Percentiles rank a stretch among this genome's conserved stretches.
phyloP scores from a whole-genome alignment of 2,329 filamentous ascomycete species.

The Trichoderma lentiforme region DNA sequence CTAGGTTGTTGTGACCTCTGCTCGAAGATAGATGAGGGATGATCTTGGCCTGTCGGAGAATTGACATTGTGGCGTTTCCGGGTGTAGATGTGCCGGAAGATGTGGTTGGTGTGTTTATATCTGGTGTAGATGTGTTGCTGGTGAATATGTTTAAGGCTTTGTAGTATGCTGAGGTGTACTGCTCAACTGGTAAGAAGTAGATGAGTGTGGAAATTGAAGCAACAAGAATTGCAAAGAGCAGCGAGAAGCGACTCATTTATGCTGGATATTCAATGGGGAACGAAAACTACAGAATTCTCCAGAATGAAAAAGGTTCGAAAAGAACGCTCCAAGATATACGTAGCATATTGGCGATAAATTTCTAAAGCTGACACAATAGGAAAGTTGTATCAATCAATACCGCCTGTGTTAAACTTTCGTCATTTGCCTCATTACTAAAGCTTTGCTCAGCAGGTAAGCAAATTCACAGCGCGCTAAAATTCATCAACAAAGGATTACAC shows the following conservation, averaged over 20 bases:
- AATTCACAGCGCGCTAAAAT: neutral
- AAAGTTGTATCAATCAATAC: neutral
- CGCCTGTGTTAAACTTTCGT: neutral
- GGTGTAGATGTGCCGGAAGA: constrained; percentile 28
- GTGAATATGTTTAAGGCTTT: constrained; percentile 23
- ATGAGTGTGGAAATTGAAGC: constrained; percentile 36
- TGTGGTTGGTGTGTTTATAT: constrained; percentile 16
- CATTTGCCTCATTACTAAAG: constrained; percentile 1
- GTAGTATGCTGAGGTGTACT: constrained; percentile 22
- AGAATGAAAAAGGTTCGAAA: neutral
- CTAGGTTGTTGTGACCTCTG: constrained; percentile 72
- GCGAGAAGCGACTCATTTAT: constrained; percentile 40
- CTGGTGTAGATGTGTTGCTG: constrained; percentile 21
- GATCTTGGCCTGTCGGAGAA: constrained; percentile 66
- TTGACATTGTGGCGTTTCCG: constrained; percentile 50
- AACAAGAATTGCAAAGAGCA: constrained; percentile 35
- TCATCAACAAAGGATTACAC: neutral
- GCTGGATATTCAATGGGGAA: constrained; percentile 16
- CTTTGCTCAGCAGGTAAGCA: constrained; percentile 5
- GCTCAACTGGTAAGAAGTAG: constrained; percentile 31
- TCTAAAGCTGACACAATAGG: constrained; percentile 13
- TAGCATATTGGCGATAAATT: neutral
- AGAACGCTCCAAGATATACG: neutral
- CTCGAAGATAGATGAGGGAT: constrained; percentile 67
- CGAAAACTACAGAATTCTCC: neutral